phyloP scores from a whole-genome alignment of 495 filamentous ascomycete genomes.

The Xylaria castorea region DNA sequence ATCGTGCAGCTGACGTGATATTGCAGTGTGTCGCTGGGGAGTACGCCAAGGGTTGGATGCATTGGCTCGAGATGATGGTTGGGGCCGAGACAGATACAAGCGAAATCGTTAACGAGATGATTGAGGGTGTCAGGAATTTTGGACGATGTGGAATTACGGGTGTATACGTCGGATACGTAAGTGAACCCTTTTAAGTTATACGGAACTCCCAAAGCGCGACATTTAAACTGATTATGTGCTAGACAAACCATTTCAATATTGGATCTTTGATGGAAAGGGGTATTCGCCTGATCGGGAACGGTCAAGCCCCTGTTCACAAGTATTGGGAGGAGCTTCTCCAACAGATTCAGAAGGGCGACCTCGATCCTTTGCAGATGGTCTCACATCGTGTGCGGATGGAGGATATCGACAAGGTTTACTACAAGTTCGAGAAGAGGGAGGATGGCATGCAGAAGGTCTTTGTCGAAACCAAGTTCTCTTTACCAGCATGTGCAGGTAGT shows the following conservation, averaged over 20 bases:
- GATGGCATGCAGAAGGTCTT: slow-evolving; percentile 76
- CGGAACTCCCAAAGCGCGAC: neutral
- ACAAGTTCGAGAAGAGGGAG: slow-evolving; percentile 71
- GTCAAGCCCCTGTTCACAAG: slow-evolving; percentile 82
- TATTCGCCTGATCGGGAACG: slow-evolving; percentile 80
- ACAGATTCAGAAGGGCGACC: slow-evolving; percentile 71
- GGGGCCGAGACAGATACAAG: slow-evolving; percentile 85
- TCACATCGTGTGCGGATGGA: slow-evolving; percentile 78
- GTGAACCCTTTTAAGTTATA: slow-evolving; percentile 38
- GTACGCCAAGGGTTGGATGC: slow-evolving; percentile 82
- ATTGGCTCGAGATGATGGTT: slow-evolving; percentile 75
- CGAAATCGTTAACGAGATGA: slow-evolving; percentile 89
- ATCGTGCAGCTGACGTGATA: neutral
- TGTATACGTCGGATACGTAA: slow-evolving; percentile 81
- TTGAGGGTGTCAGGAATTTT: slow-evolving; percentile 76
- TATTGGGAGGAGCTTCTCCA: slow-evolving; percentile 81
- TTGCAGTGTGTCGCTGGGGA: slow-evolving; percentile 75
- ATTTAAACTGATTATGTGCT: slow-evolving; percentile 21
- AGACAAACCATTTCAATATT: slow-evolving; percentile 85
- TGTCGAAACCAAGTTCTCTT: slow-evolving; percentile 70
- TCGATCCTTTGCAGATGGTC: slow-evolving; percentile 82
- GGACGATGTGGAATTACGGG: slow-evolving; percentile 80
- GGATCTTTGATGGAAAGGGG: slow-evolving; percentile 88
- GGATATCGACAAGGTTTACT: slow-evolving; percentile 74
- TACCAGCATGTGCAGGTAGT: slow-evolving; percentile 58